Conservation (phyloP, 2,329 filamentous ascomycete species). For the Juglanconis sp. region DNA sequence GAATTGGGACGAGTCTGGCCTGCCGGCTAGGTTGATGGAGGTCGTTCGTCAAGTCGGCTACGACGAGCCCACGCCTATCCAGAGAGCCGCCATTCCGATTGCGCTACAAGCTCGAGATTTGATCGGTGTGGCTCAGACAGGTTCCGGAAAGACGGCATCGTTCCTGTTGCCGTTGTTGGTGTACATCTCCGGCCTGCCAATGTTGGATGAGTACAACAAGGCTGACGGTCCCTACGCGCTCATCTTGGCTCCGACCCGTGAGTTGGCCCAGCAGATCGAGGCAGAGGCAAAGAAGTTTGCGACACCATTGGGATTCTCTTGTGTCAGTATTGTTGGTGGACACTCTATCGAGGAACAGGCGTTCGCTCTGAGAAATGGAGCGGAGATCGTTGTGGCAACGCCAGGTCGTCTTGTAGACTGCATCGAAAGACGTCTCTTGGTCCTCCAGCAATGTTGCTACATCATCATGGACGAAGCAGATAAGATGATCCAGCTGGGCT, state of each 20-base stretch:
- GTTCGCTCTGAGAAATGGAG: constrained; percentile 83
- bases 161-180: constrained; percentile 89
- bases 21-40: constrained; percentile 74
- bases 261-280: constrained; percentile 96
- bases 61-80: constrained; percentile 85
- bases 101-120: constrained; percentile 88
- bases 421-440: constrained; percentile 86
- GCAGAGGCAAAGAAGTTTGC: constrained; percentile 92
- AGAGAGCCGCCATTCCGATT: constrained; percentile 92
- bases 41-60: constrained; percentile 86
- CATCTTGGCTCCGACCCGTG: constrained; percentile 92
- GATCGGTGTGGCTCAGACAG: constrained; percentile 97
- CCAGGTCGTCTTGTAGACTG: constrained; percentile 96
- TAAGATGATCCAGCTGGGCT: constrained; percentile 97
- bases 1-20: constrained; percentile 79
- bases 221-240: constrained; percentile 97
- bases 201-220: constrained; percentile 79
- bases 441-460: constrained; percentile 95
- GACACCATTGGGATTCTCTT: constrained; percentile 83
- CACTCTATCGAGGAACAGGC: constrained; percentile 93
- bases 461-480: constrained; percentile 99
- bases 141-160: constrained; percentile 96
- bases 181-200: constrained; percentile 88
- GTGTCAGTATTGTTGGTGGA: constrained; percentile 96
- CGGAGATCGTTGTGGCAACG: constrained; percentile 97